phyloP scores from a whole-genome alignment of 768 basidiomycete genomes.

The Jaapia argillacea region DNA sequence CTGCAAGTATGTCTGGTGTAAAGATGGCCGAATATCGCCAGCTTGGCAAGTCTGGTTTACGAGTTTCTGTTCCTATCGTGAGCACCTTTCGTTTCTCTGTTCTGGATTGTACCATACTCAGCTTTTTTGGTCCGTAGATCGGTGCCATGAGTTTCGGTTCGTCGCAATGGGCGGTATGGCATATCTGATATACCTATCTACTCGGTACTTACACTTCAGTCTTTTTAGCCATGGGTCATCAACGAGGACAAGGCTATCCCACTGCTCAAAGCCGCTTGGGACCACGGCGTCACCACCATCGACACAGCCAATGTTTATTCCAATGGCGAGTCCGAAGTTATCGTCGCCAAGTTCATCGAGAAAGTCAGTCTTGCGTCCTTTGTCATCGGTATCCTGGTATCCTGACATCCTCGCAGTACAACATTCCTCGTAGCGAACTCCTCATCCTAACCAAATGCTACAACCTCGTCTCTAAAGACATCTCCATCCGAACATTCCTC shows the following conservation, averaged over 20 bases:
- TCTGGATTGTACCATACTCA: neutral
- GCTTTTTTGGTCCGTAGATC: slow-evolving; percentile 2
- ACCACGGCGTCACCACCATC: slow-evolving; percentile 17
- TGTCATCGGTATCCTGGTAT: neutral
- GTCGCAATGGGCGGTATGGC: slow-evolving; percentile 10
- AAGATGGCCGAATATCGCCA: slow-evolving; percentile 12
- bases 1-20: too few species aligned
- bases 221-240: slow-evolving; percentile 12
- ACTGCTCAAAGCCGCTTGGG: slow-evolving; percentile 20
- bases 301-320: slow-evolving; percentile 19
- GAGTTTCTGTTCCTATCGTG: slow-evolving; percentile 16
- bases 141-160: slow-evolving; percentile 14
- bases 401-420: slow-evolving; percentile 6
- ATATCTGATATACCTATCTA: slow-evolving; percentile 26
- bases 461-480: slow-evolving; percentile 9
- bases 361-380: slow-evolving; percentile 13
- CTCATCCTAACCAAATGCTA: slow-evolving; percentile 17
- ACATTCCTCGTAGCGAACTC: slow-evolving; percentile 16
- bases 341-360: slow-evolving; percentile 11
- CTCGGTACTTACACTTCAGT: slow-evolving; percentile 39
- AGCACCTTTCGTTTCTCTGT: slow-evolving; percentile 1
- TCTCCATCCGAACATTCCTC: slow-evolving; percentile 1
- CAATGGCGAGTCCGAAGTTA: slow-evolving; percentile 11
- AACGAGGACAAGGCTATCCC: slow-evolving; percentile 13
- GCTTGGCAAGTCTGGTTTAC: slow-evolving; percentile 14